Base-by-base conservation (phyloP, 345 rosid species). In the Salix udensis region DNA sequence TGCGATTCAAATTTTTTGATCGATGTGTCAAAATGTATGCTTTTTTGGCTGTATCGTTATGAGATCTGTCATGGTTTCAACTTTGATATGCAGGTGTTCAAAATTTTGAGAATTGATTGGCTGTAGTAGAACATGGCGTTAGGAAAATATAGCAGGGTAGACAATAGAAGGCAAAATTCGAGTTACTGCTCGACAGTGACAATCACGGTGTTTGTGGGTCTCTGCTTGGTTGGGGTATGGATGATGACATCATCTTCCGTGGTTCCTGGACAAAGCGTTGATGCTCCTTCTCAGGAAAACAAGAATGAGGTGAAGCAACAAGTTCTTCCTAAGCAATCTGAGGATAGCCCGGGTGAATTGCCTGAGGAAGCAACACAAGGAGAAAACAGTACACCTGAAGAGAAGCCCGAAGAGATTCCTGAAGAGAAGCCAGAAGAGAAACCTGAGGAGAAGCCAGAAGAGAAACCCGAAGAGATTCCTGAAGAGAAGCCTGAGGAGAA, bases 211-310 rank as follows among this genome's bases (percentile, higher is more conserved):
- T 93, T 96, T 68, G 97, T 96, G 84, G 98, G 91, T 39, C 84
- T 96, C 23, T 96, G 98, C 81, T 87, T 96, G 85, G 93, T 93
- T 52, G 99, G 98, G 71, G 86, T 90, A 44, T 96, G 99, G 99
- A 96, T 96, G 97, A 86, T 93, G 92, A 92, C 94, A 7, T 93
- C 97, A 0, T 93, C 98, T 2, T 88, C 94, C 9, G 82, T 86
- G 23, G 91, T 85, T 70, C 94, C 99, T 0, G 88, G 82, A 64
- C 88, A 86, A 80, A 89, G 71, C 76, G 86, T 86, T 23, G 94
- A 91, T 52, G 91, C 76, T 76, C 82, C 88, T 70, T 76, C 85
- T 67, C 81, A 86, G 77, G 92, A 91, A 71, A 86, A 78, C 74
- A 95, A 84, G 69, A 86, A 74, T 76, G 93, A 86, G 80, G 77